Base-by-base conservation (phyloP, 768 basidiomycete species). In the Kwoniella heveanensis region DNA sequence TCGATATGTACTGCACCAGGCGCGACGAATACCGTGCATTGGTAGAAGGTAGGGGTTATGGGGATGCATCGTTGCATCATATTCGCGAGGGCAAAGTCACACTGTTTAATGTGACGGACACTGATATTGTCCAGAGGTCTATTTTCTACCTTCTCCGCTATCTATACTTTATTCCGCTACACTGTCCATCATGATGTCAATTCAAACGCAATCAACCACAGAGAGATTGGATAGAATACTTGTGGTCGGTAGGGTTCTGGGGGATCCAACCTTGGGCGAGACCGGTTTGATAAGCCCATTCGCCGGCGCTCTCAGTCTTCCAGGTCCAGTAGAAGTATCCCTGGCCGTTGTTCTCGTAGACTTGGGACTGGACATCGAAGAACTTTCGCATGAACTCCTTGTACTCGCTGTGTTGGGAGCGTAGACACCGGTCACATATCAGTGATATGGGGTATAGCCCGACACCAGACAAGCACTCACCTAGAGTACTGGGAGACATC, bases 241-340 rank as follows among this genome's bases (percentile, higher is more conserved):
- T 70, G 55, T 82, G 77, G 39, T 83, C 39, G 9, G 83, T 83
- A 1, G 86, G 85, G 76, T 84, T 77, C 65, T 83, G 77, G 9
- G 92, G 92, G 75, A 95, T 93, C 90, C 90, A 93, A 22, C 92
- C 92, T 64, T 87, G 84, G 13, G 82, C 78, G 32, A 94, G 82
- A 44, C 91, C 91, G 49, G 88, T 87, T 67, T 89, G 85, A 82
- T 95, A 95, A 0, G 88, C 84, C 93, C 93, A 96, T 62, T 95
- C 93, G 66, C 91, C 89, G 1, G 90, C 88, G 65, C 81, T 81
- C 49, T 78, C 76, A 15, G 68, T 72, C 69, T 77, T 79, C 76
- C 77, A 78, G 0, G 75, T 72, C 81, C 80, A 81, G 64, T 65
- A 67, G 61, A 78, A 63, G 64, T 65, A 72, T 8, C 73, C 79